These are phyloP conservation scores for Globisporangium okanoganense DNA, from an alignment of 352 stramenopile genomes.

Conservation along the genomic window DNA sequence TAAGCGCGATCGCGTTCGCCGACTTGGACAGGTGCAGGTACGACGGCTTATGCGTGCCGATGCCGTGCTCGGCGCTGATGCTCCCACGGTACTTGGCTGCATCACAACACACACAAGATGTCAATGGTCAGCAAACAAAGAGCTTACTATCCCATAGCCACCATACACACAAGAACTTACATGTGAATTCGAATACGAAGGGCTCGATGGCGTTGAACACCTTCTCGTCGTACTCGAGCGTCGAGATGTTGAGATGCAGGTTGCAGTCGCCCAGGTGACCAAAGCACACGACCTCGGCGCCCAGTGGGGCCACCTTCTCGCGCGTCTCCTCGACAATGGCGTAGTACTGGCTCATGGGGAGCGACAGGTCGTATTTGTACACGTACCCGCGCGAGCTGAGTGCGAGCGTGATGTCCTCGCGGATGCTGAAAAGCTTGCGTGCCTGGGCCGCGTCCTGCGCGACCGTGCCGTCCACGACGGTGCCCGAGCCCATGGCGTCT, in stretches of 20 bases:
- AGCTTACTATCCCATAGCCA: not conserved
- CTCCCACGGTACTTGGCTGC: slow-evolving; percentile 85
- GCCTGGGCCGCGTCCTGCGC: slow-evolving; percentile 91
- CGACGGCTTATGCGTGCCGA: slow-evolving; percentile 93
- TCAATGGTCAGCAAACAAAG: not conserved
- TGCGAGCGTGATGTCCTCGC: slow-evolving; percentile 92
- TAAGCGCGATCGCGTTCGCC: slow-evolving; percentile 77
- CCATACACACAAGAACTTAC: slow-evolving; percentile 20
- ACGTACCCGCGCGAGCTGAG: slow-evolving; percentile 85
- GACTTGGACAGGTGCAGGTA: slow-evolving; percentile 88
- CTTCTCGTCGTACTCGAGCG: slow-evolving; percentile 55
- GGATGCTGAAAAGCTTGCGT: slow-evolving; percentile 91
- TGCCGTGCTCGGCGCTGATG: slow-evolving; percentile 97
- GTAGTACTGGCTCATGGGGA: slow-evolving; percentile 92
- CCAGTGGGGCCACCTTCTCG: slow-evolving; percentile 35
- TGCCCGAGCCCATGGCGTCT: slow-evolving; percentile 55
- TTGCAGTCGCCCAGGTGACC: slow-evolving; percentile 97
- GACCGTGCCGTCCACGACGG: slow-evolving; percentile 90
- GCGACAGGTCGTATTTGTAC: slow-evolving; percentile 98
- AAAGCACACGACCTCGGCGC: slow-evolving; percentile 81
- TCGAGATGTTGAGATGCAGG: slow-evolving; percentile 95
- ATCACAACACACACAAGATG: not conserved
- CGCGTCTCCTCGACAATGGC: slow-evolving; percentile 84
- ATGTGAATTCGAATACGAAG: slow-evolving; percentile 83
- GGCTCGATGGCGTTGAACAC: slow-evolving; percentile 67